Base-by-base conservation (phyloP, 176 grass and related monocot genomes). In the Calamus simplicifolius region DNA sequence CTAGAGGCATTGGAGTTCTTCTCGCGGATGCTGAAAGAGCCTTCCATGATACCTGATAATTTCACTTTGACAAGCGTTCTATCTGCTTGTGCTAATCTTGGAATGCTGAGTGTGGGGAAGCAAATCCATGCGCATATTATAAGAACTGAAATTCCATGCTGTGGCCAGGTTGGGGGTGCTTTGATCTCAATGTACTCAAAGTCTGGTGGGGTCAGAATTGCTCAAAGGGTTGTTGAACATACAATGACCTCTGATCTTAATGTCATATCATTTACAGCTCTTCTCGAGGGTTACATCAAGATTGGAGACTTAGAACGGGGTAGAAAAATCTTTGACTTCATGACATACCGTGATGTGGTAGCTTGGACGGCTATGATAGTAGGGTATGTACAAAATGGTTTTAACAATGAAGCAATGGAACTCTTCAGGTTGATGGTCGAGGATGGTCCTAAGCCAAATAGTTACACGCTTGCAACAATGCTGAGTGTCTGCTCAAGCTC, bases 311-410 rank as follows among this genome's bases (percentile, higher is more conserved):
- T 84, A 69, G 56, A 79, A 53, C 56, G 29, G 19, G 91, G 83
- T 68, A 81, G 80, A 66, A 56, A 90, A 82, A 87, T 85, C 51
- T 90, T 96, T 7, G 25, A 82, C 43, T 48, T 77, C 63, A 96
- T 87, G 86, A 85, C 74, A 16, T 65, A 87, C 48, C 67, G 72
- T 58, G 91, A 96, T 85, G 86, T 90, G 18, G 58, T 96, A 57
- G 80, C 91, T 51, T 96, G 91, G 91, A 96, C 83, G n/a, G 86
- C 91, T 48, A 90, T 87, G 87, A 90, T 96, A 26, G 91, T 96
- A 0, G 83, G 91, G 18, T 96, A 90, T 27, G 72, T 83, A 56
- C 91, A 96, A 82, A 96, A 87, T 57, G 80, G 86, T 75, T 72
- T 71, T 28, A 85, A 96, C 55, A 76, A 53, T 31, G 86, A 90